phyloP scores from a whole-genome alignment of 768 basidiomycete genomes.

The Leccinum sublutescens region DNA sequence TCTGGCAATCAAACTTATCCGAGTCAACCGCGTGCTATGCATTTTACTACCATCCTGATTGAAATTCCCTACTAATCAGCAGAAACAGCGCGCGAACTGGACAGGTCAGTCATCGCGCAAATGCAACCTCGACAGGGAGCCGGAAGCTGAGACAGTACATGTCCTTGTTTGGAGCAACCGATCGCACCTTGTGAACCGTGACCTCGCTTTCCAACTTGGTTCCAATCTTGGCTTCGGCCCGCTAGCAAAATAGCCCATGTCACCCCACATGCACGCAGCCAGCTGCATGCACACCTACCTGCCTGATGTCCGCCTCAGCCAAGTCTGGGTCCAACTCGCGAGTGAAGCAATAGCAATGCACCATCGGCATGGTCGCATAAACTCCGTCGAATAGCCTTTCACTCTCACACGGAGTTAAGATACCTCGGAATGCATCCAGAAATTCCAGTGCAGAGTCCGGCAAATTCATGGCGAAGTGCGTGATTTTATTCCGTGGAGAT shows the following conservation, averaged over 20 bases:
- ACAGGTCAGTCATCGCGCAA: constrained; percentile 16
- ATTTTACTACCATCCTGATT: neutral
- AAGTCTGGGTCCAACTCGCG: constrained; percentile 67
- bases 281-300: constrained; percentile 50
- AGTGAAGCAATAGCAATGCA: constrained; percentile 97
- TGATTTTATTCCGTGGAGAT: constrained; percentile 53
- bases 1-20: constrained; percentile 23
- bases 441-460: constrained; percentile 91
- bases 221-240: constrained; percentile 69
- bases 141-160: constrained; percentile 97
- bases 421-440: constrained; percentile 83
- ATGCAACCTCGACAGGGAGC: constrained; percentile 50
- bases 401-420: constrained; percentile 44
- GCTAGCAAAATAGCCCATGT: constrained; percentile 42
- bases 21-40: constrained; percentile 22
- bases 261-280: constrained; percentile 3
- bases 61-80: neutral
- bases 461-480: constrained; percentile 97
- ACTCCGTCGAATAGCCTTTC: constrained; percentile 46
- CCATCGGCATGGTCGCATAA: constrained; percentile 67
- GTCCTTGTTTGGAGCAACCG: constrained; percentile 93
- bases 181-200: constrained; percentile 74
- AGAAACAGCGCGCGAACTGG: neutral
- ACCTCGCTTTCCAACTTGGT: constrained; percentile 48
- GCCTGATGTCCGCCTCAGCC: constrained; percentile 75